Base-by-base conservation (phyloP, 345 rosid species). In the Odontarrhena argentea region DNA sequence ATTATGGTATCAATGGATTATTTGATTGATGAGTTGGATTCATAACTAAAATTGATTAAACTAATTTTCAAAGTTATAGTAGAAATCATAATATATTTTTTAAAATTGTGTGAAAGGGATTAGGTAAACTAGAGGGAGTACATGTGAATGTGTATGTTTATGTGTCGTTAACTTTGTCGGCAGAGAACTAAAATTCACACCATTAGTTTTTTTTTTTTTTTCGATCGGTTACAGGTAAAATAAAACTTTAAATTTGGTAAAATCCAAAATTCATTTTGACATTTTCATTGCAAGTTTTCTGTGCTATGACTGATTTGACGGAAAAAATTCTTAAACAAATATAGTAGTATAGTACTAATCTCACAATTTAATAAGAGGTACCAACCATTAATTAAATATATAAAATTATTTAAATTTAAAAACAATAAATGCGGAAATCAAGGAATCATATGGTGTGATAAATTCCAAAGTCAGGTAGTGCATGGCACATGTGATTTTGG, bases 401-500 rank as follows among this genome's bases (percentile, higher is more conserved):
- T 11, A 3, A 53, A 28, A 34, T 18, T 7, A 49, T 12, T 18
- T 10, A 34, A 46, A 47, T 3, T 3, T 18, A 18, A 18, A 12
- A 2, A n/a, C 36, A 47, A 13, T 15, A 48, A 60, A 12, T 12
- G 70, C 53, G 44, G 70, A 34, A 42, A 55, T 43, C 13, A 66
- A 66, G 52, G 61, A 66, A 54, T 66, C 61, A 8, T 43, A 54
- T 55, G 14, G 55, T 14, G 60, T n/a, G n/a, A 46, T 46, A 55
- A 67, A 67, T 67, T 55, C 11, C 7, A 55, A 12, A 45, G 63
- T 45, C 71, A 45, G 55, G 55, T 38, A 60, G 37, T 45, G 45
- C 25, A 4, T 24, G 45, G 45, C 63, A 55, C 71, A 67, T 67
- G 71, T 67, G 63, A 45, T 6, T n/a, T 5, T 55, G 71, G 11